phyloP scores from a whole-genome alignment of 306 rosid species.

The Pyrus bretschneideri region DNA sequence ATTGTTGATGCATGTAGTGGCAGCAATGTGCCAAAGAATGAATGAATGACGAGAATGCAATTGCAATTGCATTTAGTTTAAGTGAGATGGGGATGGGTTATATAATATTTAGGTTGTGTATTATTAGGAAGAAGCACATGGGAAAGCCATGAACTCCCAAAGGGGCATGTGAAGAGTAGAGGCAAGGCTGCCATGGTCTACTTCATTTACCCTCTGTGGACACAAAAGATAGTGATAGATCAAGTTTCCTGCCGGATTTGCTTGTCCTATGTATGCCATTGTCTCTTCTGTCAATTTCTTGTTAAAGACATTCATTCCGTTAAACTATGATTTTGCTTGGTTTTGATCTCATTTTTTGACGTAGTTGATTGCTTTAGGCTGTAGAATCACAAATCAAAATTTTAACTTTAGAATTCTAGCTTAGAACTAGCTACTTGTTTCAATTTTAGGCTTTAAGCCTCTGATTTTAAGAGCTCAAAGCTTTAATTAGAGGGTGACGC shows the following conservation, averaged over 20 bases:
- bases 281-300: slow-evolving; percentile 4
- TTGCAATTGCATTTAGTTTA: slow-evolving; percentile 30
- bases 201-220: not conserved
- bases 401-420: too few species aligned
- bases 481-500: too few species aligned
- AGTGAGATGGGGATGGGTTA: slow-evolving; percentile 15
- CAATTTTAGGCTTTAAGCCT: too few species aligned
- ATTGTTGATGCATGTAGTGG: slow-evolving; percentile 8
- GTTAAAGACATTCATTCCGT: not conserved
- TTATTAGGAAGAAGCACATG: slow-evolving; percentile 37
- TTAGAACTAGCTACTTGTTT: too few species aligned
- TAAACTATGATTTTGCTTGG: rapidly evolving
- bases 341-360: not conserved
- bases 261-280: slow-evolving; percentile 25
- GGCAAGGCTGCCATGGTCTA: slow-evolving; percentile 15
- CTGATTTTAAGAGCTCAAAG: too few species aligned
- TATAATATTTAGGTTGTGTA: not conserved
- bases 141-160: slow-evolving; percentile 23
- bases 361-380: too few species aligned
- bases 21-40: slow-evolving; percentile 9
- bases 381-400: too few species aligned
- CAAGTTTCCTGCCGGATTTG: slow-evolving; percentile 35
- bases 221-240: slow-evolving; percentile 46
- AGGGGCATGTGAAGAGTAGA: slow-evolving; percentile 50
- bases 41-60: slow-evolving; percentile 18